Percentiles rank a stretch among this genome's conserved stretches.
These are phyloP conservation scores for Hyaloperonospora brassicae DNA, from an alignment of 352 stramenopile species.

Conservation along the genomic window DNA sequence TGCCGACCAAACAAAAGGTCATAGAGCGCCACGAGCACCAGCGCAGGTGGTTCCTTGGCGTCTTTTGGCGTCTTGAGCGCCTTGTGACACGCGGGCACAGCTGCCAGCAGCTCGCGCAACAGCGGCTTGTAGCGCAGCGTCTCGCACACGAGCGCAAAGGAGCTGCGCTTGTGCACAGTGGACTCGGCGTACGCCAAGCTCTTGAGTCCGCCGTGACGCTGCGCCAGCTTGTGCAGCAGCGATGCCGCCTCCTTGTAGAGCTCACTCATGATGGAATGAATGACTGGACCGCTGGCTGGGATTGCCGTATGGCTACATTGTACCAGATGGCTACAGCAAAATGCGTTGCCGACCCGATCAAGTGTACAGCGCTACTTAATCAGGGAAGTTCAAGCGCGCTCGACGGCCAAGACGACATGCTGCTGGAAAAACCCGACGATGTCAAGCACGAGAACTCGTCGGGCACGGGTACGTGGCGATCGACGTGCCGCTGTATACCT, in stretches of 20 bases:
- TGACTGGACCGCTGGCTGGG: too few relatives aligned
- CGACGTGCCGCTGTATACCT: not conserved
- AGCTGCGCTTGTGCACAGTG: constrained; percentile 82
- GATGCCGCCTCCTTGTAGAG: constrained; percentile 76
- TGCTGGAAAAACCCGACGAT: constrained; percentile 72
- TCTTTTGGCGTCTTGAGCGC: constrained; percentile 51
- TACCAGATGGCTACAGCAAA: too few relatives aligned
- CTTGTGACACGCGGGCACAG: constrained; percentile 63
- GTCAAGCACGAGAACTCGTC: constrained; percentile 72
- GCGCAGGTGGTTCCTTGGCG: constrained; percentile 29
- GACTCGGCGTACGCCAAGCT: constrained; percentile 74
- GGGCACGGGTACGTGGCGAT: constrained; percentile 38
- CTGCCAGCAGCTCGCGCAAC: constrained; percentile 54
- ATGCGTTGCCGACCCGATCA: not conserved
- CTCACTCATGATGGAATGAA: constrained; percentile 61
- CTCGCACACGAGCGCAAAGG: constrained; percentile 83
- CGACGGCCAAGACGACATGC: constrained; percentile 33
- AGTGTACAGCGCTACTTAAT: constrained; percentile 1
- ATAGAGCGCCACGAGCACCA: constrained; percentile 82
- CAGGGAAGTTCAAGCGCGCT: constrained; percentile 1
- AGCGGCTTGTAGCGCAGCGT: constrained; percentile 84
- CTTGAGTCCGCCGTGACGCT: constrained; percentile 75
- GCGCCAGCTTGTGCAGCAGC: constrained; percentile 72
- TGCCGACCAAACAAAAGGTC: constrained; percentile 78
- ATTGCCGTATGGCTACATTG: too few relatives aligned